Evolutionary conservation across 257 asterid genomes (phyloP).

Genomic region (Ilex aquifolium): DNA sequence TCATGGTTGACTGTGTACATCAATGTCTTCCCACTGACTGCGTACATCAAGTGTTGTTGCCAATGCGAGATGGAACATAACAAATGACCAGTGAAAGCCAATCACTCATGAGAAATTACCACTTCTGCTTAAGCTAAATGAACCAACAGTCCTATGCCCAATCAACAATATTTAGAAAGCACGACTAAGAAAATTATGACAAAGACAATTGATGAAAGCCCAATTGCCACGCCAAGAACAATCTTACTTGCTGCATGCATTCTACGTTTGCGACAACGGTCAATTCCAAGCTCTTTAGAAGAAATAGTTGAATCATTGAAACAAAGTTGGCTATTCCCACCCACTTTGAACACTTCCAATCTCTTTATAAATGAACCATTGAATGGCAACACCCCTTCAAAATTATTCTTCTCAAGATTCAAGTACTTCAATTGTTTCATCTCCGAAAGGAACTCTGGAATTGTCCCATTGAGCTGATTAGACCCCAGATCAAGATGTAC

Average conservation of each 20-base stretch:
- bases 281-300: constrained; percentile 79
- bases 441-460: constrained; percentile 56
- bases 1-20: too few species aligned
- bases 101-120: background rate
- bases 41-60: too few species aligned
- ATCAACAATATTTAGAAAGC: constrained; percentile 54
- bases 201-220: constrained; percentile 74
- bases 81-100: too few species aligned
- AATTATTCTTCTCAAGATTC: constrained; percentile 64
- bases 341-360: constrained; percentile 57
- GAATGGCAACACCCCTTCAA: constrained; percentile 81
- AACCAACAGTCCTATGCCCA: constrained; percentile 17
- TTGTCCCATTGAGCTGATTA: constrained; percentile 62
- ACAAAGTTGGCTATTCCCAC: constrained; percentile 71
- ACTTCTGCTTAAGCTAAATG: constrained; percentile 20
- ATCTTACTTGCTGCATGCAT: constrained; percentile 73
- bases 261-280: constrained; percentile 76
- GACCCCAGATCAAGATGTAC: background rate
- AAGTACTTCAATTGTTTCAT: constrained; percentile 67
- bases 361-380: constrained; percentile 58
- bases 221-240: constrained; percentile 87
- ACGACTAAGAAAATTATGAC: constrained; percentile 78
- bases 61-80: too few species aligned
- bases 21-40: too few species aligned
- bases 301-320: constrained; percentile 55